phyloP scores from a whole-genome alignment of 1,139 yeast species.

The Pichia norvegensis region DNA sequence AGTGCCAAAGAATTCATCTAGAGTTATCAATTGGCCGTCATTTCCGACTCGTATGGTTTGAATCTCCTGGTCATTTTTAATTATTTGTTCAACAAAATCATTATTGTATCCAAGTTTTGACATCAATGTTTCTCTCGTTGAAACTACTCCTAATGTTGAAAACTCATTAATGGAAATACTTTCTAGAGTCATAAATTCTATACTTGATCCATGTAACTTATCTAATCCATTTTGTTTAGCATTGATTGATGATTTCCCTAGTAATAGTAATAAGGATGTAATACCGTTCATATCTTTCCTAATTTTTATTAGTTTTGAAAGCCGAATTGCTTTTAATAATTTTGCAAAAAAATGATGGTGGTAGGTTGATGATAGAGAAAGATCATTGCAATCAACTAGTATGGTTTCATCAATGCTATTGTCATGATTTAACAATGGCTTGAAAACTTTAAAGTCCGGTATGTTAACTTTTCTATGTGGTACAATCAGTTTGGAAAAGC shows the following conservation, averaged over 20 bases:
- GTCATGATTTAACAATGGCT: conserved; percentile 12
- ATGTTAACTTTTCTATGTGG: conserved; percentile 59
- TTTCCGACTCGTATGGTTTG: conserved; percentile 23
- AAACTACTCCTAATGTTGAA: conserved; percentile 1
- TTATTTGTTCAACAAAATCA: conserved; percentile 25
- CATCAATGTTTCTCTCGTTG: conserved; percentile 2
- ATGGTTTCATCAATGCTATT: conserved; percentile 21
- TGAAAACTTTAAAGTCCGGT: conserved; percentile 39
- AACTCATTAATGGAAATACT: conserved; percentile 28
- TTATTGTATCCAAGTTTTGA: conserved; percentile 24
- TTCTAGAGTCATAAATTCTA: conserved; percentile 57
- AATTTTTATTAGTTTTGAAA: conserved; percentile 54
- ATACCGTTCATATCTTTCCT: conserved; percentile 52
- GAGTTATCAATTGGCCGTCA: conserved; percentile 24
- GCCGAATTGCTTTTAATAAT: conserved; percentile 44
- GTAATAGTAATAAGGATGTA: conserved; percentile 40
- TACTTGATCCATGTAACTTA: conserved; percentile 44
- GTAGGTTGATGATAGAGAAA: conserved; percentile 34
- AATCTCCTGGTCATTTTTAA: conserved; percentile 28
- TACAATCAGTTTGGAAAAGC: conserved; percentile 57
- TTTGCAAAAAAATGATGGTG: conserved; percentile 48
- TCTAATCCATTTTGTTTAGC: conserved; percentile 2
- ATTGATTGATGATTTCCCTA: conserved; percentile 14
- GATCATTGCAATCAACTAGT: conserved; percentile 8
- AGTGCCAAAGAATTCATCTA: conserved; percentile 24